Evolutionary conservation across 768 basidiomycete genomes (phyloP).

Genomic region (Guyanaporus albipodus): DNA sequence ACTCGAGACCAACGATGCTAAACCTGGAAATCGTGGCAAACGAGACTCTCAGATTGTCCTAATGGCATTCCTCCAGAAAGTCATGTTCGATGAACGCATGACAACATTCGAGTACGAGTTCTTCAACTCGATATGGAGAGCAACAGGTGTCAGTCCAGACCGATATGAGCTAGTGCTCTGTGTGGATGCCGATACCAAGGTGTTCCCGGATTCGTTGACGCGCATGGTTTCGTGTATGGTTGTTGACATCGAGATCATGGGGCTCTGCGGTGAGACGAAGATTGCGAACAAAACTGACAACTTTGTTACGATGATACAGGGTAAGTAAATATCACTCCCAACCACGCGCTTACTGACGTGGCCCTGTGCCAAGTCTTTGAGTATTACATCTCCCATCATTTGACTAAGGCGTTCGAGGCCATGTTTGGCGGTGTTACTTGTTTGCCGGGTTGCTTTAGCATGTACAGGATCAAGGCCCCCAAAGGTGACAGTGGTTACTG

Average conservation of each 20-base stretch:
- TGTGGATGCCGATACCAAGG: conserved; percentile 97
- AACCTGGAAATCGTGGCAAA: conserved; percentile 98
- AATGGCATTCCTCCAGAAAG: conserved; percentile 97
- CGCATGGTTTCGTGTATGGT: conserved; percentile 97
- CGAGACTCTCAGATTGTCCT: conserved; percentile 97
- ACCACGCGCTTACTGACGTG: conserved; percentile 6
- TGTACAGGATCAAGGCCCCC: conserved; percentile 99
- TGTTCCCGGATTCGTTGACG: conserved; percentile 97
- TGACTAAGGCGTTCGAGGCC: conserved; percentile 99
- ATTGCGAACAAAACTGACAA: conserved; percentile 99
- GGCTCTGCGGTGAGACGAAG: conserved; percentile 98
- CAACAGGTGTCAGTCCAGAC: conserved; percentile 93
- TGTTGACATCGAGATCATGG: conserved; percentile 97
- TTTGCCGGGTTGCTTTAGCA: conserved; percentile 98
- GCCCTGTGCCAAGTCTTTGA: conserved; percentile 75
- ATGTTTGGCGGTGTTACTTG: conserved; percentile 99
- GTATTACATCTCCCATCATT: conserved; percentile 99
- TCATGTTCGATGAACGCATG: conserved; percentile 99
- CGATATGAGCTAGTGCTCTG: conserved; percentile 93
- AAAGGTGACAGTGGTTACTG: conserved; percentile 94
- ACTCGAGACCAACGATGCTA: conserved; percentile 79
- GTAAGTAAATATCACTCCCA: conserved; percentile 43
- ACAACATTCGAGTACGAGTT: conserved; percentile 99
- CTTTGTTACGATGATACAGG: conserved; percentile 99
- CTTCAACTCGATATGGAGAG: conserved; percentile 97